Evolutionary conservation across 106 monocot species (phyloP), one percentile per base, ranked within the genome.

Genomic region (Iris macrosiphon): DNA sequence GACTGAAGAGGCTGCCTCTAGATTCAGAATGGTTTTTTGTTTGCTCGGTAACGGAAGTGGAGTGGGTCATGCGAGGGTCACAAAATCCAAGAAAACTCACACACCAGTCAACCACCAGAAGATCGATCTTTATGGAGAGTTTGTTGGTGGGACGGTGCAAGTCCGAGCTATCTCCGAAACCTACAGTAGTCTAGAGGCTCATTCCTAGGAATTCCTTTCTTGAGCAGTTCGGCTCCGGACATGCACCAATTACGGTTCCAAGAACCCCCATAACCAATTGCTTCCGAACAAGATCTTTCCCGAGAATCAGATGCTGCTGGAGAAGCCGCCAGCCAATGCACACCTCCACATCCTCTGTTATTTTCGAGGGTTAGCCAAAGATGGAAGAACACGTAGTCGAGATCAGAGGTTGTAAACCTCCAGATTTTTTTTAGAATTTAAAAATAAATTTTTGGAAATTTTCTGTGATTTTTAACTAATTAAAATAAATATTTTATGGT

Each of bases 1-100:
- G 33, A 77, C 89, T 10, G 74, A 59, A 25, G 85, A 85, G 23
- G 79, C 74, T 30, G 89, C 89, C 45, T 64, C 72, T 13, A 82
- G 49, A 40, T 89, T 96, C 74, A 83, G 71, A 57, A 82, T 61
- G 60, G 67, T 81, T 30, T 74, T 71, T 4, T 74, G 79, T 40
- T 41, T 98, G 49, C 80, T 98, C n/a, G n/a, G n/a, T n/a, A n/a
- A n/a, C 14, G 56, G 68, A 24, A 79, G 61, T 60, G 49, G 69
- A 53, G 55, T 65, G 15, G 85, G 89, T 17, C 86, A 83, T 75
- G 85, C 79, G 13, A 86, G 96, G 55, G 74, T 79, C 9, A 82
- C 59, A 63, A 76, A 57, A 63, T 55, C 70, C 40, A 67, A 78
- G 35, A 54, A 44, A 65, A 42, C 51, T 45, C 48, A 54, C 10